Evolutionary conservation across 306 rosid species (phyloP), one percentile per base, ranked within the genome.

Genomic region (Lupinus albus): DNA sequence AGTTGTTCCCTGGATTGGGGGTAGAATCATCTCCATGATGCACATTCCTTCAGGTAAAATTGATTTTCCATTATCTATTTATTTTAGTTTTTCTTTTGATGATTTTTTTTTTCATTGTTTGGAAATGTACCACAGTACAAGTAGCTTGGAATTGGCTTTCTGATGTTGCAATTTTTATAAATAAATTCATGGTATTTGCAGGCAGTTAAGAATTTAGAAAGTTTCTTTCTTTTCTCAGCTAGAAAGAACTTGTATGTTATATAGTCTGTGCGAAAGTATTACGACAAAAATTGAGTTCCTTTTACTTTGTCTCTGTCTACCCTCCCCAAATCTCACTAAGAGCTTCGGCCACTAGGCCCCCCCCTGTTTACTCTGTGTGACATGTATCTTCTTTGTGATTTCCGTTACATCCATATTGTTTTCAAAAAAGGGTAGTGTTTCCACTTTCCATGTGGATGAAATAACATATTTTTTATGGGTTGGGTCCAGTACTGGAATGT

Each of bases 1-100:
- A 81, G 77, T 87, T 38, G 87, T 89, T 75, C 96, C 98, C 64
- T 87, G 98, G 98, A 92, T 87, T 79, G 96, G 98, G 39, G 98
- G 96, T 47, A 81, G 98, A 89, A 87, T 92, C 49, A 81, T 89
- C 71, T 89, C 98, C 70, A 92, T 89, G 96, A 71, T 64, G 61
- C 92, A 92, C 86, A 67, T 80, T 70, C 89, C 91, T 56, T 87
- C 98, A 46, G 98, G 98, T 92, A 85, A 45, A 42, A 69, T 33
- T 74, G 61, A 55, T 62, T 64, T 6, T 47, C 32, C 45, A 57
- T 81, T 48, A 28, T 30, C 32, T 3, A 55, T 68, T 53, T 65
- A 9, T 60, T 46, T 63, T 67, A 17, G 48, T 1, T 30, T 32
- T 60, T 14, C 33, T 28, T 44, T 5, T 38, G 8, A 17, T 36